Evolutionary conservation across 306 rosid genomes (phyloP), one percentile per base, ranked within the genome.

Genomic region (Acacia acuminata): DNA sequence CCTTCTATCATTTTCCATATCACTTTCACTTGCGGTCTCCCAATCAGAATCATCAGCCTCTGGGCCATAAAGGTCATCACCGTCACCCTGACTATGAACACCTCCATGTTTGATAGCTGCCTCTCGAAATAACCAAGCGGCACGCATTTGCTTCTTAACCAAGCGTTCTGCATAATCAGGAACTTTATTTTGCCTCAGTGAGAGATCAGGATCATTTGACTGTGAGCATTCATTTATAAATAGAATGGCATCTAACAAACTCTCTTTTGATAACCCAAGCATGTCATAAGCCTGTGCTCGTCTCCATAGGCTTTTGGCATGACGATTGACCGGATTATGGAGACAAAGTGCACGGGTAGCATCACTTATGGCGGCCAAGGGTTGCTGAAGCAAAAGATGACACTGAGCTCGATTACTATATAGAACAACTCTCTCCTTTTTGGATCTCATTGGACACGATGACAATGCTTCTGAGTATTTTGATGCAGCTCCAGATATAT

Each of bases 1-100:
- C 76, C 93, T 90, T 83, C 97, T 97, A 85, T 94, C 99, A 78
- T 94, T 96, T 80, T 98, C 99, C 66, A 89, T 87, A 90, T 96
- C 99, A 51, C 98, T 96, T 87, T 94, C 99, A 82, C 99, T 96
- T 22, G 99, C 99, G 0, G 99, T 96, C 90, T 96, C 99, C 99
- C 98, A 94, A 81, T 96, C 99, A 7, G 99, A 96, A 86, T 94
- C 98, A 85, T 96, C 99, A 27, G 89, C 88, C 75, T 90, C 97
- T 50, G 86, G 92, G 76, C 96, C 98, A 89, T 90, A 96, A 36
- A 92, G 42, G 67, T 90, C 96, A 72, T 97, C 98, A 36, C 87
- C 97, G 85, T 89, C 96, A 73, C 92, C 97, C 83, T 93, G 94
- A 81, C 91, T 87, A 56, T 89, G 98, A 68, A 96, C 97, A 70